phyloP scores from a whole-genome alignment of 2,329 filamentous ascomycete genomes.

The Polytolypa hystricis region DNA sequence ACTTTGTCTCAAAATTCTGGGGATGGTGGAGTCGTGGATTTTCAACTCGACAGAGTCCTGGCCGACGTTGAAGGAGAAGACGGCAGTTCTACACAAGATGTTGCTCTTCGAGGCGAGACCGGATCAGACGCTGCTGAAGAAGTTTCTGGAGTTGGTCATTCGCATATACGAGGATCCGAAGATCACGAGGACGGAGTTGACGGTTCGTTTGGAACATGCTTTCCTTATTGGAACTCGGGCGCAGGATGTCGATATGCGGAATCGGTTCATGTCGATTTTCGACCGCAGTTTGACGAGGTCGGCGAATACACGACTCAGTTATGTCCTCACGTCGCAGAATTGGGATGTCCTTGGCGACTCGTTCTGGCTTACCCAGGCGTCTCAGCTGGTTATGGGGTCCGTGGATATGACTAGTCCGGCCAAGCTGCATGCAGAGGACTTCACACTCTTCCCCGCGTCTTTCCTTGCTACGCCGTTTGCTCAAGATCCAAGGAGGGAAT shows the following conservation, averaged over 20 bases:
- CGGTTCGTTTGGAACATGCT: constrained; percentile 92
- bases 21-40: constrained; percentile 92
- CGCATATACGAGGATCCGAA: constrained; percentile 97
- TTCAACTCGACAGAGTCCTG: constrained; percentile 92
- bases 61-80: constrained; percentile 97
- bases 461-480: constrained; percentile 62
- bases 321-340: constrained; percentile 83
- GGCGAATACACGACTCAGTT: constrained; percentile 76
- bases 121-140: constrained; percentile 75
- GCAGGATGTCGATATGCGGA: constrained; percentile 91
- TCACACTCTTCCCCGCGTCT: constrained; percentile 63
- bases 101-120: constrained; percentile 78
- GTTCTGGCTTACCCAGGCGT: constrained; percentile 94
- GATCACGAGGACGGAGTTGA: constrained; percentile 87
- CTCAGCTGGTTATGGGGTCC: constrained; percentile 81
- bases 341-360: constrained; percentile 93
- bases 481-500: constrained; percentile 53
- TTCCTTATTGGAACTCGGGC: constrained; percentile 93
- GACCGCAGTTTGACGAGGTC: constrained; percentile 90
- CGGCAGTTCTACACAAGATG: constrained; percentile 98
- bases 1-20: constrained; percentile 83
- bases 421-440: constrained; percentile 73
- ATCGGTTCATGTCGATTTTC: constrained; percentile 92
- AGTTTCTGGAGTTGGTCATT: constrained; percentile 92
- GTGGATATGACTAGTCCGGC: constrained; percentile 73